Conservation (phyloP, 352 stramenopile genomes). For the Phytophthora europaea region DNA sequence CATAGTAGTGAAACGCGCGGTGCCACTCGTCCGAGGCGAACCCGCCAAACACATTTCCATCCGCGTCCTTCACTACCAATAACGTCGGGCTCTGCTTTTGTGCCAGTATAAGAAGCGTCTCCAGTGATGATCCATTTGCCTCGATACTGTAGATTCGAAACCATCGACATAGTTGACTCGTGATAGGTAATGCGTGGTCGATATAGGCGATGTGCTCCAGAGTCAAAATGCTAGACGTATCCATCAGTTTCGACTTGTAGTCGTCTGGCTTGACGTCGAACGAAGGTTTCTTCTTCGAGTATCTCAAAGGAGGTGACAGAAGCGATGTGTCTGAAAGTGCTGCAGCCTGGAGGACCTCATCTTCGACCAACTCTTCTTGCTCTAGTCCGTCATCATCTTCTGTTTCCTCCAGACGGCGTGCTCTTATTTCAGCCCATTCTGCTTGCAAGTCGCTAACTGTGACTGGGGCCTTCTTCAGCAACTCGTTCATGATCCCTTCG, state of each 20-base stretch:
- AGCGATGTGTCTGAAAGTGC: slow-evolving; percentile 23
- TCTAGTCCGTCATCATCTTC: slow-evolving; percentile 37
- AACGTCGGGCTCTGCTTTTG: slow-evolving; percentile 83
- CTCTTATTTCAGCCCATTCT: slow-evolving; percentile 74
- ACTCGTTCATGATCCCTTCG: slow-evolving; percentile 67
- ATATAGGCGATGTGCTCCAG: slow-evolving; percentile 76
- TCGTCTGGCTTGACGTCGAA: slow-evolving; percentile 72
- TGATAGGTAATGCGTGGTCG: slow-evolving; percentile 80
- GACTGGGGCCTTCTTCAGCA: slow-evolving; percentile 69
- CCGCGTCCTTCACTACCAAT: slow-evolving; percentile 82
- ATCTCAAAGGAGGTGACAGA: slow-evolving; percentile 32
- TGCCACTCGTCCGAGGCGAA: slow-evolving; percentile 87
- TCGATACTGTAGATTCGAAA: slow-evolving; percentile 86
- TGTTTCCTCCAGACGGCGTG: slow-evolving; percentile 34
- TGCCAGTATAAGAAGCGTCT: slow-evolving; percentile 74
- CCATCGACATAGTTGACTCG: slow-evolving; percentile 84
- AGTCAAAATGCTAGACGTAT: slow-evolving; percentile 76
- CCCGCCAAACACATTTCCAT: slow-evolving; percentile 85
- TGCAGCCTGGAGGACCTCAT: slow-evolving; percentile 41
- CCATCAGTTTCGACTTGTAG: slow-evolving; percentile 82
- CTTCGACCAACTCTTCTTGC: slow-evolving; percentile 29
- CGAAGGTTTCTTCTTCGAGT: slow-evolving; percentile 57
- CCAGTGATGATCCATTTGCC: slow-evolving; percentile 77
- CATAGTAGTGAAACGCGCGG: slow-evolving; percentile 88
- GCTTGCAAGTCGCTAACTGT: slow-evolving; percentile 70